Evolutionary conservation across 192 early-diverging fungal species (phyloP).

Genomic region (Cetraspora pellucida): DNA sequence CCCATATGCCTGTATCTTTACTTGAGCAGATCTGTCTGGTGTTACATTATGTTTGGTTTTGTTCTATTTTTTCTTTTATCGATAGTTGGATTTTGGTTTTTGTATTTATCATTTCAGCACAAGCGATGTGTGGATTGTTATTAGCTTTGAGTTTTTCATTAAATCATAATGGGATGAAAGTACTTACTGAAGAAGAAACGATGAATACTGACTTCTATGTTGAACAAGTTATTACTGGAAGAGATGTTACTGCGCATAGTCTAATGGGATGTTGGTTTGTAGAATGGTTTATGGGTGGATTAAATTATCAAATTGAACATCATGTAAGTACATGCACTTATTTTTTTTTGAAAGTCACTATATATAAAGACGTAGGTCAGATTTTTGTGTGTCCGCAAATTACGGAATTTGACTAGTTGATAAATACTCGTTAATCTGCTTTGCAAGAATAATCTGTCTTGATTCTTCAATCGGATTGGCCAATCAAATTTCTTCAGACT

Average conservation of each 20-base stretch:
- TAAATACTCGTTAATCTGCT: too few relatives aligned
- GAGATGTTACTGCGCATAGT: conserved; percentile 65
- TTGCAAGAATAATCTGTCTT: too few relatives aligned
- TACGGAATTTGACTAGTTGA: too few relatives aligned
- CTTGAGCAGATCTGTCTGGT: conserved; percentile 59
- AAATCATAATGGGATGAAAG: conserved; percentile 88
- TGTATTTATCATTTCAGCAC: conserved; percentile 63
- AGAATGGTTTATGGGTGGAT: conserved; percentile 83
- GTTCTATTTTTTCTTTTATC: conserved; percentile 54
- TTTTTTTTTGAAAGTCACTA: too few relatives aligned
- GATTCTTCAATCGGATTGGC: too few relatives aligned
- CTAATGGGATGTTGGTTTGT: conserved; percentile 10
- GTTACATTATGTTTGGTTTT: conserved; percentile 73
- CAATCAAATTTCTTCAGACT: too few relatives aligned
- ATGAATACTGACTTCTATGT: conserved; percentile 73
- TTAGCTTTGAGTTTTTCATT: conserved; percentile 76
- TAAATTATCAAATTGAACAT: conserved; percentile 89
- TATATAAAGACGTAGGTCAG: too few relatives aligned
- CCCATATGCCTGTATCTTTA: conserved; percentile 43
- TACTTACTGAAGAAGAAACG: conserved; percentile 66
- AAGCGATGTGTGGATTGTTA: conserved; percentile 70
- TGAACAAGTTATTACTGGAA: conserved; percentile 76
- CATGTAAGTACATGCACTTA: conserved; percentile 52
- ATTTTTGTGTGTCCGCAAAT: too few relatives aligned
- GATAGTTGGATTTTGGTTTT: conserved; percentile 42